A percentile compares a stretch with the other conserved stretches of the same genome.
Evolutionary conservation across 2,329 filamentous ascomycete genomes (phyloP).

Genomic region (Penicillium sp.): DNA sequence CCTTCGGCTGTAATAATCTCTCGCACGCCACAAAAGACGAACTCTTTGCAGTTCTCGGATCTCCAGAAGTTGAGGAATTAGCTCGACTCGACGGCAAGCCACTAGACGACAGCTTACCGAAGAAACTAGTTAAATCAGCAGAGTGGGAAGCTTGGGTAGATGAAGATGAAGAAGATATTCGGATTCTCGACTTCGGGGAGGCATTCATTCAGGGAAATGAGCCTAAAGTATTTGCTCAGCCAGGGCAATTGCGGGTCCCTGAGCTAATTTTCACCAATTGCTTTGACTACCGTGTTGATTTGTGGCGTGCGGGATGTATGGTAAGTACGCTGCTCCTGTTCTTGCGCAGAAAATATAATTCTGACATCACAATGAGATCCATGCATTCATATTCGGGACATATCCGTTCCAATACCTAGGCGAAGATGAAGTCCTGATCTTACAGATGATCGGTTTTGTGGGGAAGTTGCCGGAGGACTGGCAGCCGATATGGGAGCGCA

Average conservation of each 20-base stretch:
- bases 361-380: conserved; percentile 14
- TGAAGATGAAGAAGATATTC: conserved; percentile 22
- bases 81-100: conserved; percentile 17
- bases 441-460: conserved; percentile 21
- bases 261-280: conserved; percentile 26
- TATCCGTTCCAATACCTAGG: conserved; percentile 18
- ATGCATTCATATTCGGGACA: conserved; percentile 17
- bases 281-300: conserved; percentile 27
- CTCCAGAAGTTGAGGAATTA: conserved; percentile 15
- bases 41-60: conserved; percentile 16
- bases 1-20: conserved; percentile 17
- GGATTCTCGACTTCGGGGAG: conserved; percentile 21
- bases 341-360: conserved; percentile 1
- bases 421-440: conserved; percentile 11
- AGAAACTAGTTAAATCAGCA: conserved; percentile 20
- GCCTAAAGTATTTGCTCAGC: conserved; percentile 18
- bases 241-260: conserved; percentile 21
- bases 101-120: conserved; percentile 17
- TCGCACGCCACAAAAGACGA: conserved; percentile 11
- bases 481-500: conserved; percentile 14
- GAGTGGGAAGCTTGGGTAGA: conserved; percentile 22
- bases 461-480: conserved; percentile 17
- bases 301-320: conserved; percentile 25
- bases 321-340: conserved; percentile 12
- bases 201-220: conserved; percentile 17